Evolutionary conservation across 768 basidiomycete species (phyloP).

Genomic region (Trametes gibbosa): DNA sequence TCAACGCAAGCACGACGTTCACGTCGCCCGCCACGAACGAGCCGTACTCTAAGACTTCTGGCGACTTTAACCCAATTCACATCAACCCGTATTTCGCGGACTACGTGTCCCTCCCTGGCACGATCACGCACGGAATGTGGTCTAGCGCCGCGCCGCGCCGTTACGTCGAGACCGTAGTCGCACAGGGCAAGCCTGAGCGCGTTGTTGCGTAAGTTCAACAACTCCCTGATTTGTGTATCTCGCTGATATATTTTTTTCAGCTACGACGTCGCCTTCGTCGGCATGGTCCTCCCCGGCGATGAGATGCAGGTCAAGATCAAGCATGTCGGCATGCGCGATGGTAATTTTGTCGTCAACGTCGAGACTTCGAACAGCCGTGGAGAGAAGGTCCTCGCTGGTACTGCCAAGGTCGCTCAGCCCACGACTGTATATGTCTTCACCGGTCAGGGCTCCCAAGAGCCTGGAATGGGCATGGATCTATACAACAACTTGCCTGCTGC

Average conservation of each 20-base stretch:
- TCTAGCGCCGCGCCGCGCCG: conserved; percentile 91
- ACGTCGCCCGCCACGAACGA: conserved; percentile 89
- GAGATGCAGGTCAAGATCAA: conserved; percentile 83
- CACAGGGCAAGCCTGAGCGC: conserved; percentile 88
- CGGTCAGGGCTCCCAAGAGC: conserved; percentile 96
- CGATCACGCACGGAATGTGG: conserved; percentile 98
- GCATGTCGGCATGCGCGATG: conserved; percentile 89
- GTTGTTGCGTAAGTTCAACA: conserved; percentile 69
- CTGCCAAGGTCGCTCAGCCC: conserved; percentile 91
- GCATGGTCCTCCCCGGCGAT: conserved; percentile 94
- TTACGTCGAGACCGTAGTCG: conserved; percentile 90
- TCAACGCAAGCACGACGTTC: conserved; percentile 60
- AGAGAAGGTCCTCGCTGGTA: conserved; percentile 90
- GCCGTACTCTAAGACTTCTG: conserved; percentile 92
- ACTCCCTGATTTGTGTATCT: not conserved
- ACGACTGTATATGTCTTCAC: conserved; percentile 96
- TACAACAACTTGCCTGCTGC: conserved; percentile 92
- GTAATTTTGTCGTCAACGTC: conserved; percentile 89
- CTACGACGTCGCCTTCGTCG: conserved; percentile 93
- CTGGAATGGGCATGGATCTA: conserved; percentile 99
- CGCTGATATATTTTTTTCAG: conserved; percentile 35
- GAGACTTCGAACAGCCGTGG: conserved; percentile 81
- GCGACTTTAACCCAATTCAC: conserved; percentile 99
- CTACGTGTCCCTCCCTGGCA: conserved; percentile 88
- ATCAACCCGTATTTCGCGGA: conserved; percentile 98